These are phyloP conservation scores for Aspergillus cavernicola DNA, from an alignment of 495 filamentous ascomycete genomes.

Conservation along the genomic window DNA sequence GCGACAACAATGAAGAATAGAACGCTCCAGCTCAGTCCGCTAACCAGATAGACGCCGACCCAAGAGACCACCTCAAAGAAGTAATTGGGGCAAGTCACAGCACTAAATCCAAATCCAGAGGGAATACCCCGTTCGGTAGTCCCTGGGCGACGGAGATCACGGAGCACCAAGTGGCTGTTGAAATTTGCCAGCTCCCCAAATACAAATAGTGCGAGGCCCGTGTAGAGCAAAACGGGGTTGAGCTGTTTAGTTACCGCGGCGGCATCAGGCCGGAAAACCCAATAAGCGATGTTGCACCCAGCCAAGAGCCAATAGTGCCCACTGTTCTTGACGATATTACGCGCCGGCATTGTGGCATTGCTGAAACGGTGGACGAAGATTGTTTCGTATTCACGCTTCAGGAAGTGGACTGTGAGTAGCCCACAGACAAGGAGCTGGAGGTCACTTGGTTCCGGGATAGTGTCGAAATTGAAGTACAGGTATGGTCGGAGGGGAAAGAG, in stretches of 20 bases:
- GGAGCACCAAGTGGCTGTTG: slow-evolving; percentile 70
- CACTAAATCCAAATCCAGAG: slow-evolving; percentile 73
- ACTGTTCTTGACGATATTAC: slow-evolving; percentile 87
- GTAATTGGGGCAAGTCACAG: slow-evolving; percentile 96
- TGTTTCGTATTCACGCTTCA: slow-evolving; percentile 94
- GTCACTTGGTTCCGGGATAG: slow-evolving; percentile 51
- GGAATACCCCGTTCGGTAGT: slow-evolving; percentile 86
- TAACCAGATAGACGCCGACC: slow-evolving; percentile 70
- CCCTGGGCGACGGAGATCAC: slow-evolving; percentile 70
- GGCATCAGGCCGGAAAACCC: slow-evolving; percentile 74
- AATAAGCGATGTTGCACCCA: slow-evolving; percentile 78
- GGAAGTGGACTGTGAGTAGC: slow-evolving; percentile 76
- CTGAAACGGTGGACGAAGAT: slow-evolving; percentile 95
- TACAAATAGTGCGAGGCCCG: slow-evolving; percentile 64
- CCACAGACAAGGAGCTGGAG: slow-evolving; percentile 67
- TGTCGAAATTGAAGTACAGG: slow-evolving; percentile 61
- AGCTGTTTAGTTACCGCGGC: slow-evolving; percentile 44
- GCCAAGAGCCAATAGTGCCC: slow-evolving; percentile 85
- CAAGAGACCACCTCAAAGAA: slow-evolving; percentile 87
- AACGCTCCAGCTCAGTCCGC: slow-evolving; percentile 70
- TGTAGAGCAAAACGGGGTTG: slow-evolving; percentile 51
- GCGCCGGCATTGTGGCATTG: slow-evolving; percentile 82
- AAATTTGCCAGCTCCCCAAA: slow-evolving; percentile 78
- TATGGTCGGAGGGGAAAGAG: slow-evolving; percentile 67
- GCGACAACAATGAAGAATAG: slow-evolving; percentile 67